These are phyloP conservation scores for Amphicarpaea edgeworthii DNA, from an alignment of 306 rosid genomes.

Conservation along the genomic window DNA sequence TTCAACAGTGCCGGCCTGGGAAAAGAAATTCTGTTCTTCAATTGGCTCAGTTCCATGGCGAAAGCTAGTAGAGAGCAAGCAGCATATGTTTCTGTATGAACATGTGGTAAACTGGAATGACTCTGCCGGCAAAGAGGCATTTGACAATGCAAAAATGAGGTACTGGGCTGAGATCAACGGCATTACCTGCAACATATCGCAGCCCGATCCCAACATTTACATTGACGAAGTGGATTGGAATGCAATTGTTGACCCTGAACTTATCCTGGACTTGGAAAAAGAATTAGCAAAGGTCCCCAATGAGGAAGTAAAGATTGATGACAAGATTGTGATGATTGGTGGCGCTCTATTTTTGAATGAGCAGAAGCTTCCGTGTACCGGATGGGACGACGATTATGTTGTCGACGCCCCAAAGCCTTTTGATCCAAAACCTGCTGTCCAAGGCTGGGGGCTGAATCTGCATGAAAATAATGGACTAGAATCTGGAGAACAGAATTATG, in stretches of 20 bases:
- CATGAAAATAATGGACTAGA: slow-evolving; percentile 40
- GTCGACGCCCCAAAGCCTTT: slow-evolving; percentile 47
- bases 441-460: slow-evolving; percentile 38
- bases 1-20: slow-evolving; percentile 73
- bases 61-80: slow-evolving; percentile 68
- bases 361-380: slow-evolving; percentile 50
- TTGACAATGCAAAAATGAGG: slow-evolving; percentile 74
- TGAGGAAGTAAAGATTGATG: slow-evolving; percentile 29
- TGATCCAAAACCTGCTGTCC: slow-evolving; percentile 30
- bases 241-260: slow-evolving; percentile 62
- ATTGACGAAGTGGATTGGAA: slow-evolving; percentile 78
- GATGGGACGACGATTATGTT: slow-evolving; percentile 45
- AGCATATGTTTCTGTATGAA: slow-evolving; percentile 56
- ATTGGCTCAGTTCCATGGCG: slow-evolving; percentile 78
- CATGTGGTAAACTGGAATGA: slow-evolving; percentile 77
- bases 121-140: slow-evolving; percentile 83
- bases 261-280: slow-evolving; percentile 64
- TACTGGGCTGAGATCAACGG: slow-evolving; percentile 70
- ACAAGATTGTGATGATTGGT: slow-evolving; percentile 48
- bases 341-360: slow-evolving; percentile 54
- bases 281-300: slow-evolving; percentile 43
- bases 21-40: slow-evolving; percentile 65
- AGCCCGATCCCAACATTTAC: slow-evolving; percentile 77
- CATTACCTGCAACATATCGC: slow-evolving; percentile 51
- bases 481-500: slow-evolving; percentile 48